A percentile compares a stretch with the other conserved stretches of the same genome.
These are phyloP conservation scores for Beta vulgaris DNA, from an alignment of 148 eudicot species.

Conservation along the genomic window DNA sequence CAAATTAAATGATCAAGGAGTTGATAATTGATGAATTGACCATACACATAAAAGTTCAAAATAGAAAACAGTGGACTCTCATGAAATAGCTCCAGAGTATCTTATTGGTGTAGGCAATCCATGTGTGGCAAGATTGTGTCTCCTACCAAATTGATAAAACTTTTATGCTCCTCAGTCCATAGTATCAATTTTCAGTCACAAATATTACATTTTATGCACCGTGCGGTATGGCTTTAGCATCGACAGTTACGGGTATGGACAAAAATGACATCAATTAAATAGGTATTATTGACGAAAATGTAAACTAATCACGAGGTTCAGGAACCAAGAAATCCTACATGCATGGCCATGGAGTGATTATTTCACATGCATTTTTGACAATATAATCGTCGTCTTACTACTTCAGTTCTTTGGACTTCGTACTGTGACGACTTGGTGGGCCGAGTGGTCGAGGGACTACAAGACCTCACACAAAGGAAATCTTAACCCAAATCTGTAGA, in stretches of 20 bases:
- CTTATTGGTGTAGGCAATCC: slow-evolving; percentile 3
- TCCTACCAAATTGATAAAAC: not conserved
- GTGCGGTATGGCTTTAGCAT: not conserved
- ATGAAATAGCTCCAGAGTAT: not conserved
- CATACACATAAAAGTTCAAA: not conserved
- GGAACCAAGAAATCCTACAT: not conserved
- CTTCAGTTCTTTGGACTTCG: not conserved
- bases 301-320: not conserved
- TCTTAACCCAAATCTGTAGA: too few species aligned
- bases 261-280: not conserved
- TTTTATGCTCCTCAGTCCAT: not conserved
- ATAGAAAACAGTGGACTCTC: not conserved
- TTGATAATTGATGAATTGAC: not conserved
- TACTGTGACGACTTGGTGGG: not conserved
- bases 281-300: not conserved
- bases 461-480: not conserved
- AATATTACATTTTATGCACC: not conserved
- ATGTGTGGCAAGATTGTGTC: slow-evolving; percentile 10
- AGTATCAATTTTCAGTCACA: not conserved
- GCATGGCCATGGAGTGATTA: not conserved
- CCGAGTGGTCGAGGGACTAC: not conserved
- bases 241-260: too few species aligned
- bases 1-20: not conserved
- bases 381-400: not conserved
- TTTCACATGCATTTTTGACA: not conserved